phyloP scores from a whole-genome alignment of 371 early-diverging fungal species.

The Circinella umbellata region DNA sequence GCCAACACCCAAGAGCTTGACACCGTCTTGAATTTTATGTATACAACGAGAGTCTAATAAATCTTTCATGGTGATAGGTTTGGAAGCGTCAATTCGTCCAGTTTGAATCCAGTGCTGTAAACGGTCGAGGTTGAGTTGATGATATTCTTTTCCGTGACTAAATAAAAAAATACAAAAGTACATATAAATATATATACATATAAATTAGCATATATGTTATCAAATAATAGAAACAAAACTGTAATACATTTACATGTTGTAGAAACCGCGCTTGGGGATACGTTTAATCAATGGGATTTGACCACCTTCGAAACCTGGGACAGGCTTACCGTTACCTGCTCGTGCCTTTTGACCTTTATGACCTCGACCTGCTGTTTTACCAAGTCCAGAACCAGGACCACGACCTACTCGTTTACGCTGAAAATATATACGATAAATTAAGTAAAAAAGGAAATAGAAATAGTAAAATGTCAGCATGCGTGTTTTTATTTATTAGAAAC shows the following conservation, averaged over 20 bases:
- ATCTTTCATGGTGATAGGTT: slow-evolving; percentile 86
- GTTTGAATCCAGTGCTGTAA: slow-evolving; percentile 91
- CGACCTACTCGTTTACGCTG: slow-evolving; percentile 81
- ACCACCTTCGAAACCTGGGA: slow-evolving; percentile 93
- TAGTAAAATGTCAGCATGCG: background rate
- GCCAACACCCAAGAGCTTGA: slow-evolving; percentile 83
- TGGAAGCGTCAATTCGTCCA: slow-evolving; percentile 82
- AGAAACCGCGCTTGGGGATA: slow-evolving; percentile 93
- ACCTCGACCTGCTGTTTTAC: slow-evolving; percentile 92
- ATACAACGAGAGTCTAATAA: slow-evolving; percentile 79
- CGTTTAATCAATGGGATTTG: slow-evolving; percentile 86
- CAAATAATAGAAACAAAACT: background rate
- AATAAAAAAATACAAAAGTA: slow-evolving; percentile 4
- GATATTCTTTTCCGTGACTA: slow-evolving; percentile 70
- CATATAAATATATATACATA: background rate
- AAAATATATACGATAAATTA: background rate
- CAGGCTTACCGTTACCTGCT: slow-evolving; percentile 77
- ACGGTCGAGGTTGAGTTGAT: slow-evolving; percentile 84
- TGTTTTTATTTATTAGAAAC: no score
- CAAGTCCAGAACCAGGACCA: slow-evolving; percentile 86
- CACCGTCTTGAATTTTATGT: slow-evolving; percentile 85
- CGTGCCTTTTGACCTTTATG: slow-evolving; percentile 94
- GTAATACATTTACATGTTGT: slow-evolving; percentile 61
- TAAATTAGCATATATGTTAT: no score
- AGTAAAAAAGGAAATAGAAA: no score